Evolutionary conservation across 176 grass and related monocot genomes (phyloP).

Genomic region (Urochloa ruziziensis): DNA sequence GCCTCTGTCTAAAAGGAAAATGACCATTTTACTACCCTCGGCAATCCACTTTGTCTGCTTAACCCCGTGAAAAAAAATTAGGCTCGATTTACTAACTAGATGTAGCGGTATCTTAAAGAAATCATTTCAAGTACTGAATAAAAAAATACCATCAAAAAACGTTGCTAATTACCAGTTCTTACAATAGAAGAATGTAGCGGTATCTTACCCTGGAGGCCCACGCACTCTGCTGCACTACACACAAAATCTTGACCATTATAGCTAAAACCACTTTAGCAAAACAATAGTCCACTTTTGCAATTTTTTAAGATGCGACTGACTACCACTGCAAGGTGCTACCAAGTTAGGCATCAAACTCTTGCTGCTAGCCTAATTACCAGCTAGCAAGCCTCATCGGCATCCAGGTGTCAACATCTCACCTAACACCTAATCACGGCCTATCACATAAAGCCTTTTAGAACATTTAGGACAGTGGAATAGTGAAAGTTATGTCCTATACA

Average conservation of each 20-base stretch:
- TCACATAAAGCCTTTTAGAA: neutral
- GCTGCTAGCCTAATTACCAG: neutral
- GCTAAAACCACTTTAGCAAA: neutral
- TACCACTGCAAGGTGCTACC: neutral
- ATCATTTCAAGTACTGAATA: neutral
- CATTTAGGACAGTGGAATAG: neutral
- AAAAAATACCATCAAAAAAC: neutral
- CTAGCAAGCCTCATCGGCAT: neutral
- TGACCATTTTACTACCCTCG: too few relatives aligned
- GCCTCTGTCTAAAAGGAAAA: neutral
- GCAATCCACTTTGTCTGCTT: too few relatives aligned
- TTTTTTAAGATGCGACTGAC: neutral
- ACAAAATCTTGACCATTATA: neutral
- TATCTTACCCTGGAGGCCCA: neutral
- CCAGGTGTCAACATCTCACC: neutral
- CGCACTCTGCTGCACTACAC: neutral
- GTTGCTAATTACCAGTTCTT: neutral
- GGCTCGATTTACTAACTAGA: too few relatives aligned
- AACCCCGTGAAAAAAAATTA: too few relatives aligned
- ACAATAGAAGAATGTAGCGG: neutral
- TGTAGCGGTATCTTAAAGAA: too few relatives aligned
- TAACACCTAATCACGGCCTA: neutral
- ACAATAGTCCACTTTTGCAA: neutral
- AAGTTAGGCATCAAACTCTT: neutral
- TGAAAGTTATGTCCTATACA: neutral